These are phyloP conservation scores for Penicillium sp. DNA, from an alignment of 2,329 filamentous ascomycete genomes.

Conservation along the genomic window DNA sequence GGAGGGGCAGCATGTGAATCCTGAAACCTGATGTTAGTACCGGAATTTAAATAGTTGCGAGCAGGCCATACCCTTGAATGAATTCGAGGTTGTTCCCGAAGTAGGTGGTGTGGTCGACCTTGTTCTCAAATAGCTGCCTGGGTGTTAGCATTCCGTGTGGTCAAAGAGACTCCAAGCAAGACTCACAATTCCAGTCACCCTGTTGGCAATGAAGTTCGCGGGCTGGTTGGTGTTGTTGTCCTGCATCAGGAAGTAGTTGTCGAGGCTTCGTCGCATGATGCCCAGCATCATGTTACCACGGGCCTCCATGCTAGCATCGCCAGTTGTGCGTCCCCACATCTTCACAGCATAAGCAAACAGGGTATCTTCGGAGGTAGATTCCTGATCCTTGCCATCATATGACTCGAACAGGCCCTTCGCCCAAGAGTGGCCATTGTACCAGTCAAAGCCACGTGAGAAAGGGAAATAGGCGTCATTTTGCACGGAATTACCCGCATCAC, in stretches of 20 bases:
- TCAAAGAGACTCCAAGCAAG: not conserved
- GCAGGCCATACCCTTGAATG: slow-evolving; percentile 55
- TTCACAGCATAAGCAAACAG: slow-evolving; percentile 86
- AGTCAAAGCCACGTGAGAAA: slow-evolving; percentile 82
- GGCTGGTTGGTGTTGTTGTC: slow-evolving; percentile 71
- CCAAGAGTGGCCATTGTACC: slow-evolving; percentile 94
- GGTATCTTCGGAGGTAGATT: slow-evolving; percentile 86
- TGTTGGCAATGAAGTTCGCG: slow-evolving; percentile 75
- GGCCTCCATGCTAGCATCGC: slow-evolving; percentile 77
- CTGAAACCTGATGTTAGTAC: slow-evolving; percentile 44
- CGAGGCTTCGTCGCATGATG: slow-evolving; percentile 70
- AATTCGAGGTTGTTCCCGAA: slow-evolving; percentile 74
- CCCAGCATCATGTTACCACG: slow-evolving; percentile 82
- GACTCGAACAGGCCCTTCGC: slow-evolving; percentile 63
- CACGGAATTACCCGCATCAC: slow-evolving; percentile 79
- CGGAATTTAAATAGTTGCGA: slow-evolving; percentile 1
- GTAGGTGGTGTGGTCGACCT: slow-evolving; percentile 88
- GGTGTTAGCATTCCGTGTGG: not conserved
- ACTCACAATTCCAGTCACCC: slow-evolving; percentile 59
- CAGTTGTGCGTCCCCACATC: slow-evolving; percentile 83
- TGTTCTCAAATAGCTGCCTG: slow-evolving; percentile 79
- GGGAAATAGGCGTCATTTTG: slow-evolving; percentile 73
- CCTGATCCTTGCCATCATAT: slow-evolving; percentile 59
- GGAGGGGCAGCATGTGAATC: slow-evolving; percentile 80
- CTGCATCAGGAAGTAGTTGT: slow-evolving; percentile 79